phyloP scores from a whole-genome alignment of 2,329 filamentous ascomycete genomes.

The Microcera coccophila region DNA sequence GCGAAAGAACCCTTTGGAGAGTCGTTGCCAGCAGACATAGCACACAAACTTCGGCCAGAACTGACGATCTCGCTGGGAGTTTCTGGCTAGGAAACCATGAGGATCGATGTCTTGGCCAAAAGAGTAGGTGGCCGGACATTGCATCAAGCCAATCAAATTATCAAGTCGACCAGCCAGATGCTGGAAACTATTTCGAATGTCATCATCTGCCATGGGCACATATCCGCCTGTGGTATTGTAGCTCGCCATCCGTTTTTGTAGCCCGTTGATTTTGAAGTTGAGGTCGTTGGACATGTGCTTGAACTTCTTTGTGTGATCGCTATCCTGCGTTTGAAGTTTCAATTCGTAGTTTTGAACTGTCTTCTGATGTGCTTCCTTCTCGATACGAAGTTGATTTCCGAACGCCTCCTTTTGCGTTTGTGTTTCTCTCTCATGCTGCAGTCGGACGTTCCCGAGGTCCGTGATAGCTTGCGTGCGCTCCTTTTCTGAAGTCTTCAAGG shows the following conservation, averaged over 20 bases:
- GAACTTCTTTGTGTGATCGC: neutral
- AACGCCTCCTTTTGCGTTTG: no score
- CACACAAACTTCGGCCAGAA: constrained; percentile 13
- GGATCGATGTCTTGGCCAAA: constrained; percentile 6
- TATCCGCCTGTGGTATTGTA: constrained; percentile 7
- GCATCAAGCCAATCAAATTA: constrained; percentile 10
- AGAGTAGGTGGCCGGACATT: neutral
- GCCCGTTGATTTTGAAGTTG: neutral
- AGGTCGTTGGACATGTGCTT: neutral
- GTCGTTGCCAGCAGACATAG: constrained; percentile 8
- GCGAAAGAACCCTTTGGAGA: constrained; percentile 7
- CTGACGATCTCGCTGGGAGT: constrained; percentile 8
- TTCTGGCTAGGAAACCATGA: constrained; percentile 5
- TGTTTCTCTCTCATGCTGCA: no score
- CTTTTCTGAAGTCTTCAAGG: no score
- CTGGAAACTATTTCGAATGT: constrained; percentile 5
- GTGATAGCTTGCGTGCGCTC: no score
- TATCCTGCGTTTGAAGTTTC: no score
- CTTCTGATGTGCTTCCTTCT: no score
- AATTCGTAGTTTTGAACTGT: no score
- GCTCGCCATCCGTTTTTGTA: constrained; percentile 7
- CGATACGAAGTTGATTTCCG: no score
- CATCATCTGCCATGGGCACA: constrained; percentile 6
- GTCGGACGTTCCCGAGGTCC: no score
- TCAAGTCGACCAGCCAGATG: constrained; percentile 4